phyloP scores from a whole-genome alignment of 2,329 filamentous ascomycete species.

The Venturia aucupariae region DNA sequence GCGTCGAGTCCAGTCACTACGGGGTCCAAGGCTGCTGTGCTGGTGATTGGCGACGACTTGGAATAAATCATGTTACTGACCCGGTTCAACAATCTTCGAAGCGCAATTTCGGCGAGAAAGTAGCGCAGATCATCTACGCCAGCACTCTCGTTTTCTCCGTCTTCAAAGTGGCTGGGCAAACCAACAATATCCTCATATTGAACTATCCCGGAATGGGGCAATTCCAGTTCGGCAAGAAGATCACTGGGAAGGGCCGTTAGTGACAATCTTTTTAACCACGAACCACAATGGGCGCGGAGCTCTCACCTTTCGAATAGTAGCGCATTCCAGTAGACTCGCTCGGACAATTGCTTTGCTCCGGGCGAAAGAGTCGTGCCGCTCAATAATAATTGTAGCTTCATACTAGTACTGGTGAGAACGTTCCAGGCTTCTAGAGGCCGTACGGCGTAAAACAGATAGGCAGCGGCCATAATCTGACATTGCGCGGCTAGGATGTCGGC shows the following conservation, averaged over 20 bases:
- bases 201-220: slow-evolving; percentile 74
- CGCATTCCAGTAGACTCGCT: slow-evolving; percentile 78
- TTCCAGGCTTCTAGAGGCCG: slow-evolving; percentile 78
- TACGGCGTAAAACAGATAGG: slow-evolving; percentile 75
- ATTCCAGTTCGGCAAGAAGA: slow-evolving; percentile 66
- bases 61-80: slow-evolving; percentile 74
- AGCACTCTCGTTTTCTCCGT: slow-evolving; percentile 54
- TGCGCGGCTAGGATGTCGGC: slow-evolving; percentile 72
- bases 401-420: slow-evolving; percentile 67
- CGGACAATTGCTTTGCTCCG: slow-evolving; percentile 62
- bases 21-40: slow-evolving; percentile 63
- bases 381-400: slow-evolving; percentile 69
- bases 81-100: slow-evolving; percentile 66
- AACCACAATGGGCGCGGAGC: not conserved
- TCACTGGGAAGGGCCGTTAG: slow-evolving; percentile 35
- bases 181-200: slow-evolving; percentile 75
- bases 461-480: slow-evolving; percentile 70
- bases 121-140: slow-evolving; percentile 78
- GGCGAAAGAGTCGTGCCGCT: slow-evolving; percentile 57
- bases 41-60: slow-evolving; percentile 52
- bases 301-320: slow-evolving; percentile 59
- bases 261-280: not conserved
- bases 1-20: slow-evolving; percentile 74
- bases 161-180: slow-evolving; percentile 66
- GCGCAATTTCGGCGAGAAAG: slow-evolving; percentile 72